Conservation (phyloP, 306 rosid species). For the Leucaena leucocephala region DNA sequence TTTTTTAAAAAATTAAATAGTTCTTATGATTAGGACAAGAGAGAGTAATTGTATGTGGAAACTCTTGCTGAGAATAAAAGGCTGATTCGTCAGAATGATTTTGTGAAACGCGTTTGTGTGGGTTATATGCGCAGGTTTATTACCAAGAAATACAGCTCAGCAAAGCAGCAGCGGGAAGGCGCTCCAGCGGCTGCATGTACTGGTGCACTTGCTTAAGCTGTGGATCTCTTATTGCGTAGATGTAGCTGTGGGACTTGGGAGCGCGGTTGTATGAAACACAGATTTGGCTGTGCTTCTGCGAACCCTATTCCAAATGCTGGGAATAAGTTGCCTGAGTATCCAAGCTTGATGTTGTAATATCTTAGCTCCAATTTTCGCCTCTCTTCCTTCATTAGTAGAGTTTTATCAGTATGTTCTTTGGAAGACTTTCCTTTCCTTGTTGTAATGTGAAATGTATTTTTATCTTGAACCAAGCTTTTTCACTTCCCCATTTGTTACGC, state of each 20-base stretch:
- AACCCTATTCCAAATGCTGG: neutral
- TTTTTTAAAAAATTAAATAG: too few species aligned
- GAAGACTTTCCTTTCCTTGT: neutral
- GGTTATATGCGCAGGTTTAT: slow-evolving; percentile 1
- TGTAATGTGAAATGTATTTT: slow-evolving; percentile 10
- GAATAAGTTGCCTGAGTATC: neutral
- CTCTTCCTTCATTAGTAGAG: neutral
- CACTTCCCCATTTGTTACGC: neutral
- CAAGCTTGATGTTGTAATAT: neutral
- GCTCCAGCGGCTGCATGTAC: slow-evolving; percentile 16
- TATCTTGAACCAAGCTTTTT: neutral
- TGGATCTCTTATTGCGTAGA: neutral
- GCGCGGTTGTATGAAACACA: neutral
- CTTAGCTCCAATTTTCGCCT: slow-evolving; percentile 11
- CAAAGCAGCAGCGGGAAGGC: slow-evolving; percentile 7
- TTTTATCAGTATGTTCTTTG: neutral
- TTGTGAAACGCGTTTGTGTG: neutral
- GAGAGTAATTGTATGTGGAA: neutral
- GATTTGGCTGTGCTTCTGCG: neutral
- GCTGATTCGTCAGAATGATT: neutral
- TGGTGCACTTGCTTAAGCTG: slow-evolving; percentile 5
- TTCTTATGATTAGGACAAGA: too few species aligned
- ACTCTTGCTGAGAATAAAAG: neutral
- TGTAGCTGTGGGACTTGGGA: neutral
- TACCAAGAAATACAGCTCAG: slow-evolving; percentile 22